Evolutionary conservation across 2,329 filamentous ascomycete species (phyloP), one percentile per base, ranked within the genome.

Genomic region (Didymella keratinophila): DNA sequence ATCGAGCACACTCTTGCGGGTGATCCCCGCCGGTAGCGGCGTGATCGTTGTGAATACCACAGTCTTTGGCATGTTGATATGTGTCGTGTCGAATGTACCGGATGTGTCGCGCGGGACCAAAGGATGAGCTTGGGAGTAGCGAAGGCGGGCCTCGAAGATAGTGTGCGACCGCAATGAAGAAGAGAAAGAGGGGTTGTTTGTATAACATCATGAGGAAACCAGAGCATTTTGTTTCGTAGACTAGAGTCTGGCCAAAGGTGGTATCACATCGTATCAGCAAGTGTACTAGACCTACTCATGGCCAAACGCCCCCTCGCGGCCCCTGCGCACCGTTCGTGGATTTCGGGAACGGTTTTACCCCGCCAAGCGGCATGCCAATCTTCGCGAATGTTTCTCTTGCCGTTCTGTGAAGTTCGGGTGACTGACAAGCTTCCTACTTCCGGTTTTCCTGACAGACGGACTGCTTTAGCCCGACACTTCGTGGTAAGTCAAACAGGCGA

Each of bases 41-140:
- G 91, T 95, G 67, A 93, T 87, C 44, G 86, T 90, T 37, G 91
- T 95, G 79, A 93, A 92, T 30, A 87, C 82, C 16, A 84, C 86
- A 63, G 87, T 84, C 78, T 88, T 91, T 46, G 86, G 86, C 89
- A 93, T 91, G 53, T 65, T 79, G 72, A 41, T 45, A 1, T 18
- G 11, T 34, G 30, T 45, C 25, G 32, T 46, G 25, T 34, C 30
- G 39, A 45, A 49, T 41, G 45, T 44, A 28, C 16, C 20, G 23
- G 16, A 9, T 16, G 41, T 43, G 41, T 27, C 3, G 23, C 16
- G 41, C 21, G 39, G 45, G 34, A 20, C 14, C n/a, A 11, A 50
- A 51, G 43, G 50, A 43, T 37, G 49, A 48, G 47, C 45, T 47
- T 46, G 18, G 51, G 45, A 39, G 49, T 20, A 18, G 43, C 41